These are phyloP conservation scores for Xylaria sp. DNA, from an alignment of 2,329 filamentous ascomycete genomes.

Conservation along the genomic window DNA sequence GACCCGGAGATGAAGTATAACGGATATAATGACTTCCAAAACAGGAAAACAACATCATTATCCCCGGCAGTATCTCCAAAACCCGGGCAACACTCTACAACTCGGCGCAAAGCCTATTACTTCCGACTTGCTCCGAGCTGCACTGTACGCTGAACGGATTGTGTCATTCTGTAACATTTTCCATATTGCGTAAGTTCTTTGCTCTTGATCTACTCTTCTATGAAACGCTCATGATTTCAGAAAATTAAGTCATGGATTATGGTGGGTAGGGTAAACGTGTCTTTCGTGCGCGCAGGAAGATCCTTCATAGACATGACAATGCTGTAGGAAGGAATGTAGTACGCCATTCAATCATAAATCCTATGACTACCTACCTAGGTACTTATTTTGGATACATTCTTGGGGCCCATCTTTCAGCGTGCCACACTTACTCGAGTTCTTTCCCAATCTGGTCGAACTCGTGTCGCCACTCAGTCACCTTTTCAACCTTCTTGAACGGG, in stretches of 20 bases:
- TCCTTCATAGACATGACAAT: not conserved
- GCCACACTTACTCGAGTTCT: conserved; percentile 34
- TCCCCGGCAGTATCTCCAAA: not conserved
- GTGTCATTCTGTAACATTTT: not conserved
- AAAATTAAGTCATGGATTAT: not conserved
- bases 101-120: not conserved
- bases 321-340: no score
- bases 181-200: not conserved
- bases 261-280: not conserved
- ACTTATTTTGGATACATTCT: not conserved
- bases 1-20: conserved; percentile 2
- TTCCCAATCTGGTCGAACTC: conserved; percentile 49
- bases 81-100: not conserved
- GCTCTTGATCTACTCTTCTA: not conserved
- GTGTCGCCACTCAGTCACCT: conserved; percentile 46
- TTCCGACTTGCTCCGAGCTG: not conserved
- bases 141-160: not conserved
- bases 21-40: conserved; percentile 20
- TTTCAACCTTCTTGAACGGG: conserved; percentile 48
- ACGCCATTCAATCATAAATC: no score
- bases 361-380: not conserved
- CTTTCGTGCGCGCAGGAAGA: not conserved
- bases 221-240: not conserved
- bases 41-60: not conserved
- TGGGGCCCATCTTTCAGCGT: not conserved